phyloP scores from a whole-genome alignment of 441 rosid species.

The Populus hybrid region DNA sequence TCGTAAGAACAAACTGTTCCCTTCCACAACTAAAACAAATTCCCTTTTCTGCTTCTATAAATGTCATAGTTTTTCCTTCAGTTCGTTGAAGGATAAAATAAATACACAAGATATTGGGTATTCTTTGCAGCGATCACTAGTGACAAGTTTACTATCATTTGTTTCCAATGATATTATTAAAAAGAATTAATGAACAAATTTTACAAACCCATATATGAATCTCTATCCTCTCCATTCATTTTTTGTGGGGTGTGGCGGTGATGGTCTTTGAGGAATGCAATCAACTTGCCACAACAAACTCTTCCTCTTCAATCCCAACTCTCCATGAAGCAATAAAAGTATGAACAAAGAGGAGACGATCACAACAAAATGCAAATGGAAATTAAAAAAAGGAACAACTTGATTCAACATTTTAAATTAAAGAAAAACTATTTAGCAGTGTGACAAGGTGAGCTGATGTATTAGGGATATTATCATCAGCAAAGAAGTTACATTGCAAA shows the following conservation, averaged over 20 bases:
- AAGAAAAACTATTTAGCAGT: neutral
- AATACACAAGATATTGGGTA: neutral
- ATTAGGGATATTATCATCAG: neutral
- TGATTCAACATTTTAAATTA: neutral
- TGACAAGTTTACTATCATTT: neutral
- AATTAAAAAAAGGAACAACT: neutral
- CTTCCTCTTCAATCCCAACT: neutral
- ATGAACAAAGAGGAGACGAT: neutral
- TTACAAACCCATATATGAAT: neutral
- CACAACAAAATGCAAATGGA: neutral
- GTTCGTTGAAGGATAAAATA: neutral
- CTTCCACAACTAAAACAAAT: too few species aligned
- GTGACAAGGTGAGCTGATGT: neutral
- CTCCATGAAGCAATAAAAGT: neutral
- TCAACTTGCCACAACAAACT: constrained; percentile 1
- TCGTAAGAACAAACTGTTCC: neutral
- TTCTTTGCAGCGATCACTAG: neutral
- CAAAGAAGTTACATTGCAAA: neutral
- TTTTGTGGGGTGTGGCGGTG: neutral
- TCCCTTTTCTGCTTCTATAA: neutral
- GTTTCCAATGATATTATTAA: neutral
- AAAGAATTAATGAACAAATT: neutral
- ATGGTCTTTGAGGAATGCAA: neutral
- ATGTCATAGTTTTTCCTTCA: neutral
- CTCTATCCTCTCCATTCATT: neutral